A percentile compares a stretch with the other conserved stretches of the same genome.
Conservation (phyloP, 208 protist species). For the Porcisia hertigi region DNA sequence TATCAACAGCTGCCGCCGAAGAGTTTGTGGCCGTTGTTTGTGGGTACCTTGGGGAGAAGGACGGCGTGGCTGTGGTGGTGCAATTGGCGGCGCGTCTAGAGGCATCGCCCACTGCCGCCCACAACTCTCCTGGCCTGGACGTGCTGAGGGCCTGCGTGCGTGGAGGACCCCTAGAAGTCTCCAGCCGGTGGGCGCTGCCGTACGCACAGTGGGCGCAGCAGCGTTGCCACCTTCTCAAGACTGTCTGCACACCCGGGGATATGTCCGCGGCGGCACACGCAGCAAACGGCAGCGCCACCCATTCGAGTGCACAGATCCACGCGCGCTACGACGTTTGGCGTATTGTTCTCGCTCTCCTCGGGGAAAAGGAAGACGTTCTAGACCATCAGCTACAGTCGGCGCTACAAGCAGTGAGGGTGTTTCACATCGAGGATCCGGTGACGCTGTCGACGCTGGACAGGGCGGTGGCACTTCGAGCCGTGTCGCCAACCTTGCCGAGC, state of each 20-base stretch:
- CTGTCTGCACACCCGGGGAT: neutral
- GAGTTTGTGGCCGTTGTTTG: conserved; percentile 24
- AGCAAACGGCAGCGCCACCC: neutral
- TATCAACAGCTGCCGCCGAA: conserved; percentile 10
- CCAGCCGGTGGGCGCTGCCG: conserved; percentile 3
- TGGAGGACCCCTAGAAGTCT: conserved; percentile 20
- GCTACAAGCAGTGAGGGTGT: conserved; percentile 25
- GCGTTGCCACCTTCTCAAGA: conserved; percentile 5
- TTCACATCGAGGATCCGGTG: conserved; percentile 28
- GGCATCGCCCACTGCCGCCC: neutral
- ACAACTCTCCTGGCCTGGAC: neutral
- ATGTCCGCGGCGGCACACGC: neutral
- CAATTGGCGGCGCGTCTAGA: conserved; percentile 5
- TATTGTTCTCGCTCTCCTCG: conserved; percentile 16
- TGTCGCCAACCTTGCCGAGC: neutral
- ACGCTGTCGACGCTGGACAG: conserved; percentile 17
- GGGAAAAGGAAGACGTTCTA: conserved; percentile 3
- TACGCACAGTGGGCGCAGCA: conserved; percentile 23
- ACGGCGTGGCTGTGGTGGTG: conserved; percentile 9
- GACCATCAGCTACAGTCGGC: conserved; percentile 13
- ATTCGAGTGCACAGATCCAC: neutral
- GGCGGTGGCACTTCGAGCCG: conserved; percentile 2
- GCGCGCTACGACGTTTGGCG: conserved; percentile 8
- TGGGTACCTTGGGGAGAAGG: conserved; percentile 17
- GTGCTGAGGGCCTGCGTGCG: conserved; percentile 18